Base-by-base conservation (phyloP, 1,284 basidiomycete genomes). In the Malassezia caprae region DNA sequence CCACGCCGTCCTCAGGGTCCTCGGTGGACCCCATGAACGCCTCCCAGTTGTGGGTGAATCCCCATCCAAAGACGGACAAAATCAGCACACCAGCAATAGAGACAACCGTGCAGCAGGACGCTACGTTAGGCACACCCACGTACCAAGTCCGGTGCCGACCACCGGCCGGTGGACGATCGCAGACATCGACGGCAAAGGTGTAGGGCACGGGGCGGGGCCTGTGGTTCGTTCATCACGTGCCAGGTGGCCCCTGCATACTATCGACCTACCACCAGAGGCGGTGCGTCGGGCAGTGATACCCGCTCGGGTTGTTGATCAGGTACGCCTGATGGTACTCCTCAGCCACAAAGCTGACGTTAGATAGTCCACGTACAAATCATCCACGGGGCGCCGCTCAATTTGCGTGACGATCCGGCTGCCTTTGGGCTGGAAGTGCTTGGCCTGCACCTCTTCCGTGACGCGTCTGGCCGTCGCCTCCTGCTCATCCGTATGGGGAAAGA, bases 361-460 rank as follows among this genome's bases (percentile, higher is more conserved):
- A 45, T 23, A 30, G 58, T 63, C 11, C 15, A 50, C 49, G 41
- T 59, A 59, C 51, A 65, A 64, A 27, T 51, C 54, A 5, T 44
- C 34, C 8, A 27, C 52, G 1, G 53, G 56, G 1, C 51, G 21
- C 26, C 64, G 48, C 58, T 70, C 63, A 42, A 74, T 65, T 35
- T 62, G 53, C 0, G 90, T 94, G 1, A 84, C 85, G 56, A 96
- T 89, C 71, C 80, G 83, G 76, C 80, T 69, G 32, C 83, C 84
- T 57, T 83, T 83, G 7, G 84, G 82, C 19, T 65, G 64, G 55
- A 74, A 80, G 75, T 91, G 83, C 76, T 87, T 87, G 59, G 82
- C 82, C 76, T 94, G 87, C 1, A 96, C 83, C 71, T 91, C 86
- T 23, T 81, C 80, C 0, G 87, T 93, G 2, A 96, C 84, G 41